phyloP scores from a whole-genome alignment of 2,329 filamentous ascomycete species.

The Stemphylium vesicarium region DNA sequence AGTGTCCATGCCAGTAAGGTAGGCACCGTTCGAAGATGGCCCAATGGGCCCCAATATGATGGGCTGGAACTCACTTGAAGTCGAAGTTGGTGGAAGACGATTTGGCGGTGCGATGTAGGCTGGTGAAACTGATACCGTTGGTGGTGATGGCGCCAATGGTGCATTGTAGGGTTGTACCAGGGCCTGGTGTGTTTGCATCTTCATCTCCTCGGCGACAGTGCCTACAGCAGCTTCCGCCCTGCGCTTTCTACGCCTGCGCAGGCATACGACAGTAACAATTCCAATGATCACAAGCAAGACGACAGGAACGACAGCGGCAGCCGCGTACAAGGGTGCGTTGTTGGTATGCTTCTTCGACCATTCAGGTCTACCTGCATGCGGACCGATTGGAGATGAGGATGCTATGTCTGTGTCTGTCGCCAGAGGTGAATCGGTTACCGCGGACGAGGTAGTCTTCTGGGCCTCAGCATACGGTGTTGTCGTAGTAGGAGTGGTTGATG shows the following conservation, averaged over 20 bases:
- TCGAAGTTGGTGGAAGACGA: conserved; percentile 26
- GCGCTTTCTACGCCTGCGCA: conserved; percentile 41
- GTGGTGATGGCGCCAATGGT: conserved; percentile 15
- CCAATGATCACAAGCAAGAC: conserved; percentile 35
- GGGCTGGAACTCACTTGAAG: conserved; percentile 27
- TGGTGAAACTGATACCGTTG: conserved; percentile 10
- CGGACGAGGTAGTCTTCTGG: neutral
- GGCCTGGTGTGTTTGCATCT: conserved; percentile 22
- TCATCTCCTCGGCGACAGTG: conserved; percentile 34
- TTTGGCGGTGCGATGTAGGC: conserved; percentile 22
- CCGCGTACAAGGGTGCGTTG: conserved; percentile 28
- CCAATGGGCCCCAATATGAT: conserved; percentile 46
- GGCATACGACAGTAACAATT: conserved; percentile 29
- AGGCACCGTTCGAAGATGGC: conserved; percentile 39
- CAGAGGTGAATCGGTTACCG: conserved; percentile 2
- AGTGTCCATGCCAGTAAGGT: conserved; percentile 49
- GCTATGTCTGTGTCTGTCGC: neutral
- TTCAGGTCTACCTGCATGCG: neutral
- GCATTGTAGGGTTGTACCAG: conserved; percentile 26
- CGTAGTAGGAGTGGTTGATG: conserved; percentile 4
- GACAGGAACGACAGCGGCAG: conserved; percentile 33
- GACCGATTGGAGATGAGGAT: conserved; percentile 2
- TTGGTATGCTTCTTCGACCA: conserved; percentile 13
- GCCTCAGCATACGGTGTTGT: conserved; percentile 7
- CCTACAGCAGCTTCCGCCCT: conserved; percentile 16